Conservation (phyloP, 2,329 filamentous ascomycete species). For the Ascocoryne sarcoides region DNA sequence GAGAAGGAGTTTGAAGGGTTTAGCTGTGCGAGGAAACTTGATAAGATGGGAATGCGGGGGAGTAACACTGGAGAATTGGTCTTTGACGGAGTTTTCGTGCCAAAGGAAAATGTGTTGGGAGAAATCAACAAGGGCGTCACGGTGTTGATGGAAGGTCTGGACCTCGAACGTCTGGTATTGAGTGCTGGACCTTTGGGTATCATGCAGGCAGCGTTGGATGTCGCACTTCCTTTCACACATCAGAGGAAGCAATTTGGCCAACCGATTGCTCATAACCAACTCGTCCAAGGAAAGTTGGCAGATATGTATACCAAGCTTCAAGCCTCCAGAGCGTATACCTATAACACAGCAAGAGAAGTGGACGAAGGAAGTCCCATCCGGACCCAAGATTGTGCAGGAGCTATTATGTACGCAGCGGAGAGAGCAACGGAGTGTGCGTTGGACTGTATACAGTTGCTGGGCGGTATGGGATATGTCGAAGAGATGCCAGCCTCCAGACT, state of each 20-base stretch:
- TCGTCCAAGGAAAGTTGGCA: constrained; percentile 85
- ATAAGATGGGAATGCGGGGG: constrained; percentile 97
- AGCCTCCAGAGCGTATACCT: constrained; percentile 79
- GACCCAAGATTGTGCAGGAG: constrained; percentile 90
- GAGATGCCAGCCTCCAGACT: constrained; percentile 87
- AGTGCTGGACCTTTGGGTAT: constrained; percentile 84
- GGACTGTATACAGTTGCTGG: constrained; percentile 85
- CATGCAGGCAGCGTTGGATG: constrained; percentile 86
- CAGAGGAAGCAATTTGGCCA: constrained; percentile 78
- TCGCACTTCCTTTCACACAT: constrained; percentile 82
- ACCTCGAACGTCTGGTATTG: constrained; percentile 86
- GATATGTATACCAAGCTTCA: constrained; percentile 97
- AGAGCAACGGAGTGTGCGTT: constrained; percentile 77
- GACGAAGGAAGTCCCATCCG: constrained; percentile 66
- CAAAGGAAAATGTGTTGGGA: constrained; percentile 72
- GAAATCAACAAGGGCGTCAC: constrained; percentile 71
- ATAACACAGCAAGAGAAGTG: constrained; percentile 67
- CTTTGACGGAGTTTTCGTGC: constrained; percentile 87
- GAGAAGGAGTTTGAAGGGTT: constrained; percentile 64
- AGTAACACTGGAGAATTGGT: constrained; percentile 92
- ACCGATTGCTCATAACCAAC: constrained; percentile 85
- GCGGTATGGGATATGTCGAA: constrained; percentile 93
- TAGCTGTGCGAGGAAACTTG: constrained; percentile 79
- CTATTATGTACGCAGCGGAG: constrained; percentile 89
- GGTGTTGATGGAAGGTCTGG: constrained; percentile 92